Conservation (phyloP, 495 filamentous ascomycete species). For the Viridothelium virens region DNA sequence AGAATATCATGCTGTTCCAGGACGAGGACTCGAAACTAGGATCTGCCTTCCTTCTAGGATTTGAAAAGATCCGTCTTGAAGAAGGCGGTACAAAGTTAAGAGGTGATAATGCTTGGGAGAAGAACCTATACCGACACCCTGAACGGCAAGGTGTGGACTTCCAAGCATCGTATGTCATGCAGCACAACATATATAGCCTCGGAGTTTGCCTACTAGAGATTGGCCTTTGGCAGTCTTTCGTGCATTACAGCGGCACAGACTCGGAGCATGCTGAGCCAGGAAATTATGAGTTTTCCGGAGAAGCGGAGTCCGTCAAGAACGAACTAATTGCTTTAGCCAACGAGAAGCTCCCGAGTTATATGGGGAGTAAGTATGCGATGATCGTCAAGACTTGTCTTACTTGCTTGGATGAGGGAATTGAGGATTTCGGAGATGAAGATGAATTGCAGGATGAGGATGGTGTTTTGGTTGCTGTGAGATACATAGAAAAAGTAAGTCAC, state of each 20-base stretch:
- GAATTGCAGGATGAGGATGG: conserved; percentile 48
- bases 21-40: conserved; percentile 23
- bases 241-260: background rate
- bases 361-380: conserved; percentile 45
- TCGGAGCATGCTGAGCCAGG: background rate
- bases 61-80: conserved; percentile 42
- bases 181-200: conserved; percentile 60
- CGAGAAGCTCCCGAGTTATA: conserved; percentile 37
- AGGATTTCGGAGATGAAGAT: conserved; percentile 41
- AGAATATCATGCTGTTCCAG: conserved; percentile 43
- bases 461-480: conserved; percentile 16
- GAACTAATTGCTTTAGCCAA: conserved; percentile 37
- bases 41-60: conserved; percentile 43
- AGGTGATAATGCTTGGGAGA: conserved; percentile 41
- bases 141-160: conserved; percentile 40
- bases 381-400: conserved; percentile 49
- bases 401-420: conserved; percentile 42
- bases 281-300: background rate
- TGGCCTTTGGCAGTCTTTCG: conserved; percentile 50
- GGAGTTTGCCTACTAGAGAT: conserved; percentile 56
- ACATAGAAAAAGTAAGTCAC: conserved; percentile 19
- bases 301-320: conserved; percentile 27
- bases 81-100: conserved; percentile 34
- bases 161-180: conserved; percentile 45
- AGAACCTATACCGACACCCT: conserved; percentile 53